Evolutionary conservation across 2,329 filamentous ascomycete species (phyloP).

Genomic region (Fusarium secorum): DNA sequence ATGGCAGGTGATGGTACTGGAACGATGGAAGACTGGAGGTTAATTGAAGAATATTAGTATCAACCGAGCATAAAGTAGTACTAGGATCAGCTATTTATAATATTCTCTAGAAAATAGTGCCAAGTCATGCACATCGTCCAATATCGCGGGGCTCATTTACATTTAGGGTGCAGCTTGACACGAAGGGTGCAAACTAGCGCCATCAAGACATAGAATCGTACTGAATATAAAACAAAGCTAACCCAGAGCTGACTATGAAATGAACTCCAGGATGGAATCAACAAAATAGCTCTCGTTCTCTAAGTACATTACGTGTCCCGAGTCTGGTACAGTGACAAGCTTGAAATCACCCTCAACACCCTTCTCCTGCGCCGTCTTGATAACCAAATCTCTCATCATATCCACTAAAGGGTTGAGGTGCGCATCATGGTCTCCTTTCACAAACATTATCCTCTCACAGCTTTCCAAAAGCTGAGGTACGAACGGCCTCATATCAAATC

Average conservation of each 20-base stretch:
- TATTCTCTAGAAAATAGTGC: rapidly evolving
- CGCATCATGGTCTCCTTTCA: neutral
- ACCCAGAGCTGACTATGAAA: neutral
- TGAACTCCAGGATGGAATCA: neutral
- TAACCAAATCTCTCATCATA: neutral
- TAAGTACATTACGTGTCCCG: slow-evolving; percentile 4
- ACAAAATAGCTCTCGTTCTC: slow-evolving; percentile 6
- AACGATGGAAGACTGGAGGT: rapidly evolving
- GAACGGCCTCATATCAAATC: slow-evolving; percentile 1
- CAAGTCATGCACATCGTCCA: neutral
- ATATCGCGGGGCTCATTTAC: neutral
- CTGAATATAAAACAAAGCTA: rapidly evolving
- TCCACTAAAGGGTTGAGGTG: neutral
- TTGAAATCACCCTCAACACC: neutral
- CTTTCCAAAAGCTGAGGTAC: neutral
- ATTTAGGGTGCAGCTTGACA: neutral
- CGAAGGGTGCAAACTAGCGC: slow-evolving; percentile 4
- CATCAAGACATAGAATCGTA: too few species aligned
- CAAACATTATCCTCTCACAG: neutral
- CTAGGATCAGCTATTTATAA: neutral
- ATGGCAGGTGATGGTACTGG: neutral
- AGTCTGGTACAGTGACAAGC: neutral
- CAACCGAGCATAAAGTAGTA: rapidly evolving
- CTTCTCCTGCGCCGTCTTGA: neutral
- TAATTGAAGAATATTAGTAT: rapidly evolving